Evolutionary conservation across 164 flowering plant species (phyloP).

Genomic region (Tetracentron sinense): DNA sequence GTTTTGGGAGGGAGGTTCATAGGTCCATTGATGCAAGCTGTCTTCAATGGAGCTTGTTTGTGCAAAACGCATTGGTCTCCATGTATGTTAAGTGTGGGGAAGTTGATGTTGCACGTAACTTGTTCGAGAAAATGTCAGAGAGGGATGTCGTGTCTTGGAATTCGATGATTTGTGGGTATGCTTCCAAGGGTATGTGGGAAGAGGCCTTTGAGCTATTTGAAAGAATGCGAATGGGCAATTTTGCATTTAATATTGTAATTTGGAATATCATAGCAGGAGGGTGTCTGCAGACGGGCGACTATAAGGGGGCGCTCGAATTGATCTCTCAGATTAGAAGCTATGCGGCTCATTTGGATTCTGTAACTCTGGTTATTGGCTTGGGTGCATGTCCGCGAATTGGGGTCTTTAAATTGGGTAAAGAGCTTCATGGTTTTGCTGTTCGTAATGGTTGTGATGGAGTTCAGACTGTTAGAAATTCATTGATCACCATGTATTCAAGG

Average conservation of each 20-base stretch:
- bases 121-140: background rate
- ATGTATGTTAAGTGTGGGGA: conserved; percentile 1
- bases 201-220: background rate
- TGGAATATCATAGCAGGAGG: conserved; percentile 5
- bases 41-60: conserved; percentile 5
- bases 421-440: conserved; percentile 2
- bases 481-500: conserved; percentile 5
- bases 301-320: conserved; percentile 1
- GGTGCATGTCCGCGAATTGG: conserved; percentile 3
- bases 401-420: background rate
- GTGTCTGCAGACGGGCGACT: background rate
- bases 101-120: background rate
- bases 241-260: background rate
- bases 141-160: conserved; percentile 1
- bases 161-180: conserved; percentile 1
- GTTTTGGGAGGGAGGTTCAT: conserved; percentile 5
- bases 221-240: background rate
- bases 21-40: conserved; percentile 1
- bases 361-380: conserved; percentile 1
- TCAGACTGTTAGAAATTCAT: background rate
- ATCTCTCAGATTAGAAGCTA: background rate
- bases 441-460: background rate
- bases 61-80: background rate
- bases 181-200: background rate
- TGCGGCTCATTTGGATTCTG: background rate